Conservation (phyloP, 2,329 filamentous ascomycete genomes). For the Penicillium sp. region DNA sequence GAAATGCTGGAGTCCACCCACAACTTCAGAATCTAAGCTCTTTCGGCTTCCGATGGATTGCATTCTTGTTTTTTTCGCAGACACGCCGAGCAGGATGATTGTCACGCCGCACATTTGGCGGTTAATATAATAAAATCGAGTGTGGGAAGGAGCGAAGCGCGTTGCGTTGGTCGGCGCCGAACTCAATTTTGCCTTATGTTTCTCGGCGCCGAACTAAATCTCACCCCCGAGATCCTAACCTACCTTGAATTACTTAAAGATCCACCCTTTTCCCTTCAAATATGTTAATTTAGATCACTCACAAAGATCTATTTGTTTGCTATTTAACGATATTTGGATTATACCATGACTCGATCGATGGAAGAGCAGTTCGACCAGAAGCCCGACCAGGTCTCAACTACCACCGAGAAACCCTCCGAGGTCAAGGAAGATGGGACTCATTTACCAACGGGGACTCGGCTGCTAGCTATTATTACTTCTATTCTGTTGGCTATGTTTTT, state of each 20-base stretch:
- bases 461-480: background rate
- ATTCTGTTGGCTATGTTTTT: conserved; percentile 11
- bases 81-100: background rate
- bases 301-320: background rate
- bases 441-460: background rate
- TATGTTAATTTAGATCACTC: background rate
- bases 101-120: background rate
- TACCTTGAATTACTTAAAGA: background rate
- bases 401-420: conserved; percentile 2
- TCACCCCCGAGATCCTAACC: background rate
- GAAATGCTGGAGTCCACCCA: background rate
- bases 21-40: background rate
- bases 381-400: background rate
- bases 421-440: background rate
- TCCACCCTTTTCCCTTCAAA: background rate
- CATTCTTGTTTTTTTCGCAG: background rate
- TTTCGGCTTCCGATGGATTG: background rate
- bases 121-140: background rate
- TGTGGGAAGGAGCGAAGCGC: background rate
- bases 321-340: background rate
- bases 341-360: background rate
- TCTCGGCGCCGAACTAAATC: background rate
- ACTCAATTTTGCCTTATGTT: background rate
- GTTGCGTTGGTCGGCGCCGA: conserved; percentile 1
- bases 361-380: background rate